Percentiles rank a stretch among this genome's conserved stretches.
Conservation (phyloP, 768 basidiomycete species). For the Phaeotremella fagi region DNA sequence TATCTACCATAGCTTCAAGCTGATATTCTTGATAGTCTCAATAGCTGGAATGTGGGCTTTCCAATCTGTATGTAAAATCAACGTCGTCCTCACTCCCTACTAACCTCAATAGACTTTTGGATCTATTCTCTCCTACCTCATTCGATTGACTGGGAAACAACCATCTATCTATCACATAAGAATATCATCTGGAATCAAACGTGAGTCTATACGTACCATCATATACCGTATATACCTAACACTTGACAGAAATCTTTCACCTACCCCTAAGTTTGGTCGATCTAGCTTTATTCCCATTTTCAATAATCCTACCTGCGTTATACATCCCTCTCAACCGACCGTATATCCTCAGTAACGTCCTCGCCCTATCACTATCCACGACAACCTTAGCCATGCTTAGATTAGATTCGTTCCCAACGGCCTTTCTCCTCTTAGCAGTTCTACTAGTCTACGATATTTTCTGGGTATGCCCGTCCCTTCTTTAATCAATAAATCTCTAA, state of each 20-base stretch:
- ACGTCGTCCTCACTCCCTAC: no score
- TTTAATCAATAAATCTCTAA: background rate
- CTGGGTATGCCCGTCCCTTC: slow-evolving; percentile 54
- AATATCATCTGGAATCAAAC: slow-evolving; percentile 31
- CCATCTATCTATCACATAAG: slow-evolving; percentile 35
- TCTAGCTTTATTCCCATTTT: slow-evolving; percentile 49
- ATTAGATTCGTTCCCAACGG: slow-evolving; percentile 85
- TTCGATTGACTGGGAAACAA: slow-evolving; percentile 16
- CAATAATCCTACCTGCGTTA: slow-evolving; percentile 57
- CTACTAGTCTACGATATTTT: slow-evolving; percentile 91
- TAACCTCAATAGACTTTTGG: slow-evolving; percentile 28
- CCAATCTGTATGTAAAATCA: slow-evolving; percentile 37
- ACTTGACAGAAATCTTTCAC: slow-evolving; percentile 42
- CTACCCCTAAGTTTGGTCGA: slow-evolving; percentile 52
- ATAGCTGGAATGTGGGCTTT: slow-evolving; percentile 36
- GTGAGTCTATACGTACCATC: slow-evolving; percentile 18
- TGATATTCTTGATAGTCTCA: slow-evolving; percentile 8
- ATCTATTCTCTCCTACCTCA: slow-evolving; percentile 15
- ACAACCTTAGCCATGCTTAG: slow-evolving; percentile 73
- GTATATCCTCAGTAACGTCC: slow-evolving; percentile 69
- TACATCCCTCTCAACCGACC: slow-evolving; percentile 64
- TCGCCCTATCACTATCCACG: slow-evolving; percentile 70
- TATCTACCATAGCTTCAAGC: background rate
- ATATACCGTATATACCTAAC: background rate
- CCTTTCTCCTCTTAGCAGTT: slow-evolving; percentile 71